These are phyloP conservation scores for Parafenestella ontariensis DNA, from an alignment of 2,329 filamentous ascomycete species.

Conservation along the genomic window DNA sequence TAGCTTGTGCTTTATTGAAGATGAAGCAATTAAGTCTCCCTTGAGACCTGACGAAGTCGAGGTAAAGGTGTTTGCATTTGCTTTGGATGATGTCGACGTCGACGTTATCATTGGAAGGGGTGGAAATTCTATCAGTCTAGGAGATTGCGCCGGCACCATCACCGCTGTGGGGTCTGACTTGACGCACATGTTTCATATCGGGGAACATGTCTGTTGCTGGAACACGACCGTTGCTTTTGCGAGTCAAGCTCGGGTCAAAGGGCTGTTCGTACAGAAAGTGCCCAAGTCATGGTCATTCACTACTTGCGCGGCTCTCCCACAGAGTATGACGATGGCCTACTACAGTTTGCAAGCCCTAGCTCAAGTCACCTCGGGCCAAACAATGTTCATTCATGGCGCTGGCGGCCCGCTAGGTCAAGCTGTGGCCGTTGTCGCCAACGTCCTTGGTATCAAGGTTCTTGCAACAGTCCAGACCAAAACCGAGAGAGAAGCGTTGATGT, in stretches of 20 bases:
- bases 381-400: not conserved
- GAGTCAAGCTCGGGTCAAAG: not conserved
- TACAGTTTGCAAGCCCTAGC: not conserved
- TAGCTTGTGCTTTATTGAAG: not conserved
- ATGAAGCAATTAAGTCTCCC: not conserved
- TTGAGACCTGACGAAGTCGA: not conserved
- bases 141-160: not conserved
- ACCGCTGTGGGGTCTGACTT: not conserved
- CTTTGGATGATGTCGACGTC: not conserved
- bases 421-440: not conserved
- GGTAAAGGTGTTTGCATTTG: not conserved
- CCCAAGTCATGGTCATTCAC: not conserved
- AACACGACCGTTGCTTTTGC: not conserved
- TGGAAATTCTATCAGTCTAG: not conserved
- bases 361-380: not conserved
- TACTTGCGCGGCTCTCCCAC: not conserved
- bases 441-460: not conserved
- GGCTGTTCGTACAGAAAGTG: not conserved
- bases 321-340: not conserved
- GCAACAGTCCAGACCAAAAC: not conserved
- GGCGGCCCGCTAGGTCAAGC: not conserved
- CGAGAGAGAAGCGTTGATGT: not conserved
- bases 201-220: not conserved
- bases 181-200: not conserved
- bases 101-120: not conserved